Conservation (phyloP, 2,329 filamentous ascomycete species). For the Cercospora berteroae region DNA sequence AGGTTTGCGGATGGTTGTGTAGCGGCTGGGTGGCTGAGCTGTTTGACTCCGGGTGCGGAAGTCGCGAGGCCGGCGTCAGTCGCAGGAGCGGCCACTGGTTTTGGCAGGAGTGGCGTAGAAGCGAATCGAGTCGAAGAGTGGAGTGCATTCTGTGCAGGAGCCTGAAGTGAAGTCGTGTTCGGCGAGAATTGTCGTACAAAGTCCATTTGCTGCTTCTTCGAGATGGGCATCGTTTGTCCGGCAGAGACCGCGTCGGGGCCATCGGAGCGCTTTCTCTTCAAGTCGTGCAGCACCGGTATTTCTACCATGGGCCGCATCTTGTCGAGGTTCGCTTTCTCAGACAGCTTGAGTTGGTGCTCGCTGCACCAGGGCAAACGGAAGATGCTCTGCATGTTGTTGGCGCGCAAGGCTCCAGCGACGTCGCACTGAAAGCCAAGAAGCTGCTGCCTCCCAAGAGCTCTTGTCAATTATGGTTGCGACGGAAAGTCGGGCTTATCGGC, state of each 20-base stretch:
- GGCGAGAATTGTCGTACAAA: slow-evolving; percentile 18
- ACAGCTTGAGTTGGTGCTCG: slow-evolving; percentile 33
- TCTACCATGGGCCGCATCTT: slow-evolving; percentile 49
- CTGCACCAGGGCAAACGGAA: slow-evolving; percentile 52
- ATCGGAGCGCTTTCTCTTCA: slow-evolving; percentile 60
- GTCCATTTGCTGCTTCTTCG: slow-evolving; percentile 34
- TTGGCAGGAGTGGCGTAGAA: slow-evolving; percentile 10
- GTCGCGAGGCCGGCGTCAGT: slow-evolving; percentile 10
- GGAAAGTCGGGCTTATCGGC: slow-evolving; percentile 15
- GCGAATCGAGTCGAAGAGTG: neutral
- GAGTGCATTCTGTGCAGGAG: neutral
- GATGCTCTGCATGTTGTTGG: slow-evolving; percentile 50
- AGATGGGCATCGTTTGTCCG: slow-evolving; percentile 21
- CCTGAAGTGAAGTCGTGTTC: slow-evolving; percentile 3
- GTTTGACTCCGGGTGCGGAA: neutral
- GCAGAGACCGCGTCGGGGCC: slow-evolving; percentile 43
- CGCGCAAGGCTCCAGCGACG: slow-evolving; percentile 22
- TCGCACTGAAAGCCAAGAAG: slow-evolving; percentile 20
- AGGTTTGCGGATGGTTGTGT: neutral
- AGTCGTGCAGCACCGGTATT: slow-evolving; percentile 49
- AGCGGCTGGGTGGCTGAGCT: neutral
- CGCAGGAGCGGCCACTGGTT: neutral
- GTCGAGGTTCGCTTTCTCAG: slow-evolving; percentile 36
- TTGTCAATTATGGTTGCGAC: slow-evolving; percentile 27
- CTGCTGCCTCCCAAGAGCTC: slow-evolving; percentile 30